Evolutionary conservation across 352 stramenopile genomes (phyloP).

Genomic region (Saprolegnia diclina): DNA sequence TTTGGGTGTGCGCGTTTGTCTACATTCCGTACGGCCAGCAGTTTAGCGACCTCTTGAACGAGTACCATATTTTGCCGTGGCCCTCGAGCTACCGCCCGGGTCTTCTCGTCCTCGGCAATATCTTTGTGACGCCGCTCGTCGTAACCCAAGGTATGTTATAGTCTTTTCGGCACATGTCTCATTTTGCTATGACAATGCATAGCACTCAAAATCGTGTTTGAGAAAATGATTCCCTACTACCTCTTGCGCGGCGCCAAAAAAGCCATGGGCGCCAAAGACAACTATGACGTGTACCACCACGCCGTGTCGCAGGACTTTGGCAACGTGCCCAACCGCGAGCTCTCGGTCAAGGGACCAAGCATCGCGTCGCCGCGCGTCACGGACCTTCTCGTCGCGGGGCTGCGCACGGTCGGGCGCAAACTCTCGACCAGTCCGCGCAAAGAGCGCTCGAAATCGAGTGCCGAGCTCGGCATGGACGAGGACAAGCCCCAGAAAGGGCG

Average conservation of each 20-base stretch:
- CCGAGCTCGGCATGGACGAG: not conserved
- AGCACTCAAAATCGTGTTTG: conserved; percentile 27
- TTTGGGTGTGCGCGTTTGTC: conserved; percentile 29
- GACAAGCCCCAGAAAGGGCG: not conserved
- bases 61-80: conserved; percentile 26
- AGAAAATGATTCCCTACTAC: conserved; percentile 27
- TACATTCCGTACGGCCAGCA: conserved; percentile 28
- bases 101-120: conserved; percentile 22
- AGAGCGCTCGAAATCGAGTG: not conserved
- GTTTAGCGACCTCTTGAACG: conserved; percentile 25
- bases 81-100: conserved; percentile 25
- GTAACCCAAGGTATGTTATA: conserved; percentile 13
- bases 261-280: conserved; percentile 5
- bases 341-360: not conserved
- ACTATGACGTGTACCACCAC: conserved; percentile 24
- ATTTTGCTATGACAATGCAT: not conserved
- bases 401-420: not conserved
- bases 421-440: conserved; percentile 17
- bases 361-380: conserved; percentile 7
- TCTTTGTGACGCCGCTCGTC: conserved; percentile 28
- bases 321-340: not conserved
- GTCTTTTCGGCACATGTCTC: not conserved
- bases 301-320: conserved; percentile 9
- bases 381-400: conserved; percentile 7
- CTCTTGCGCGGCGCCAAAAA: conserved; percentile 11